Percentiles rank a stretch among this genome's conserved stretches.
Conservation (phyloP, 805 yeast species). For the Osmozyma mogii region DNA sequence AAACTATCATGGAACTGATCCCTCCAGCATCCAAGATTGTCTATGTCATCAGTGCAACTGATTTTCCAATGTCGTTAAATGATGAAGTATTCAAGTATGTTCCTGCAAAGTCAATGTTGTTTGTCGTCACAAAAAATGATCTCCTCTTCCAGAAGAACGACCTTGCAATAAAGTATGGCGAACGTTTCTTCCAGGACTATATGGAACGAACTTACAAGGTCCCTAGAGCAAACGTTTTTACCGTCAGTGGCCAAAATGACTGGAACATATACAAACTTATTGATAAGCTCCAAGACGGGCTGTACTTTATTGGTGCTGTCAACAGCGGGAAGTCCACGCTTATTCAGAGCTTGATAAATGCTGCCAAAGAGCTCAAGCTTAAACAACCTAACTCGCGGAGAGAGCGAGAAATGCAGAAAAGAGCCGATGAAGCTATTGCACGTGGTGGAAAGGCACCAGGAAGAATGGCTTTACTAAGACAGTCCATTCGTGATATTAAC, state of each 20-base stretch:
- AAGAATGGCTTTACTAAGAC: conserved; percentile 1
- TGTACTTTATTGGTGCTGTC: conserved; percentile 56
- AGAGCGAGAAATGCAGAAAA: conserved; percentile 6
- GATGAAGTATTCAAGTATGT: conserved; percentile 20
- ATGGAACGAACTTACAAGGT: conserved; percentile 22
- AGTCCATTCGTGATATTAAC: neutral
- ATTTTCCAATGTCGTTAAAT: conserved; percentile 61
- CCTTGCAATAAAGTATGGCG: conserved; percentile 18
- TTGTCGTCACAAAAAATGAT: conserved; percentile 38
- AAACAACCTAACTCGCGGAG: conserved; percentile 8
- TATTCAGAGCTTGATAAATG: conserved; percentile 37
- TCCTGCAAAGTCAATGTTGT: conserved; percentile 27
- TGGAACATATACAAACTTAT: conserved; percentile 45
- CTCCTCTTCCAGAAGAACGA: conserved; percentile 29
- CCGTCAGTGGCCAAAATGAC: conserved; percentile 42
- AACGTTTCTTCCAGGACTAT: conserved; percentile 26
- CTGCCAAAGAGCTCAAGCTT: conserved; percentile 5
- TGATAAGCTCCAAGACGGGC: conserved; percentile 26
- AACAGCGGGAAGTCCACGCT: conserved; percentile 67
- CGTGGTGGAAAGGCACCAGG: neutral
- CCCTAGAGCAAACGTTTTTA: conserved; percentile 33
- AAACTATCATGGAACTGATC: conserved; percentile 17
- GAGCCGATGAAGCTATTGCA: conserved; percentile 1
- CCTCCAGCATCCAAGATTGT: conserved; percentile 43
- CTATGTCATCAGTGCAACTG: conserved; percentile 58